Conservation (phyloP, 2,329 filamentous ascomycete genomes). For the Aureobasidium sp. region DNA sequence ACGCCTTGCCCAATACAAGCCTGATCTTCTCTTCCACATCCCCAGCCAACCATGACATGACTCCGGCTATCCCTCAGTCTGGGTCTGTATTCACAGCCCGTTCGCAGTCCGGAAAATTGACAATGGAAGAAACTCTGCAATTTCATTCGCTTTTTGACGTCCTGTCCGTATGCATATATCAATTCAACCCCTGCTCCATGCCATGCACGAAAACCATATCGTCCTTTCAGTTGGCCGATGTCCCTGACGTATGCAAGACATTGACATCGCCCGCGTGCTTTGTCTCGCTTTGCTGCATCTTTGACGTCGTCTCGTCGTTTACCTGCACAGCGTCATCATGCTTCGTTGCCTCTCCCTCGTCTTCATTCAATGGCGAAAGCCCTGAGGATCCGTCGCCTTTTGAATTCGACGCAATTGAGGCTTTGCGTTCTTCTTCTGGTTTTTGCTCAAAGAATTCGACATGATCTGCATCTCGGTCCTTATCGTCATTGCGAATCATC, state of each 20-base stretch:
- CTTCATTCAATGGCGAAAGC: not conserved
- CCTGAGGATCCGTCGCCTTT: not conserved
- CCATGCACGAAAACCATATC: not conserved
- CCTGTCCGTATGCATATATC: not conserved
- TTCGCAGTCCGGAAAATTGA: not conserved
- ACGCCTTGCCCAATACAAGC: conserved; percentile 5
- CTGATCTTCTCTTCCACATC: not conserved
- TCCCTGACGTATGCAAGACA: not conserved
- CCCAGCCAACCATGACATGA: not conserved
- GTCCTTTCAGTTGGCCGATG: not conserved
- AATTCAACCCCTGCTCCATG: not conserved
- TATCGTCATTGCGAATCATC: conserved; percentile 65
- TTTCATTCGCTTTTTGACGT: not conserved
- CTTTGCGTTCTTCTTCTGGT: not conserved
- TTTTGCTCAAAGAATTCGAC: conserved; percentile 30
- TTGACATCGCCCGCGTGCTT: conserved; percentile 6
- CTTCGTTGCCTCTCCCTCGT: not conserved
- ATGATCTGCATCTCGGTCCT: conserved; percentile 32
- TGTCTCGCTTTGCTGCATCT: not conserved
- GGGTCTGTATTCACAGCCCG: not conserved
- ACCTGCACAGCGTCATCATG: conserved; percentile 1
- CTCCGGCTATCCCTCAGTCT: not conserved
- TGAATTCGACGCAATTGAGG: not conserved
- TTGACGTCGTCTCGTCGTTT: not conserved
- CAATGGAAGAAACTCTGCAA: not conserved